Evolutionary conservation across 1,284 basidiomycete genomes (phyloP), one percentile per base, ranked within the genome.

Genomic region (Moesziomyces parantarcticus): DNA sequence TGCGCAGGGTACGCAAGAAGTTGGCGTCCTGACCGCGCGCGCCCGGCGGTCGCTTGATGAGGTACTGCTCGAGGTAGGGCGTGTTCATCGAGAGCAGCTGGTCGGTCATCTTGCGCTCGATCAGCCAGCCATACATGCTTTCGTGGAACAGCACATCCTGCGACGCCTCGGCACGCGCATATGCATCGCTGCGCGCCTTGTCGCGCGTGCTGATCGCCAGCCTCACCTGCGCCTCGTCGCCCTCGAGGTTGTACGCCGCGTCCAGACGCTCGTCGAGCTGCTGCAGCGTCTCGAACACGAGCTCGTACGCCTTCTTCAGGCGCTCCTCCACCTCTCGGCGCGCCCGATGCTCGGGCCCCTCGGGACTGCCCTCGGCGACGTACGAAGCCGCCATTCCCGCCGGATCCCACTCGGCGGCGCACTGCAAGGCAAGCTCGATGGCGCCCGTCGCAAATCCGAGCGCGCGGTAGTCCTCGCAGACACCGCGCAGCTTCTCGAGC

Each of bases 71-170:
- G 49, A 99, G 87, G 84, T 90, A 94, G 13, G 89, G 87, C 4
- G 92, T 93, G 46, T 90, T 68, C 43, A 77, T 67, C 34, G 66
- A 52, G 26, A 99, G 87, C 22, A 99, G 86, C 83, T 95, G 91
- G 81, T 97, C 93, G 18, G 92, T 91, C 73, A 93, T 87, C 10
- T 90, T 89, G 41, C 89, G 88, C 26, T 86, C 85, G 47, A 97
- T 91, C 53, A 96, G 86, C 95, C 95, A 98, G 78, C 96, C 93
- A 83, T 99, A 99, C 66, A 99, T 84, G 47, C 90, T 91, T 41
- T 91, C 94, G 85, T 99, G 95, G 87, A 98, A 97, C 84, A 97
- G 89, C 77, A 93, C 90, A 83, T 99, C 96, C 51, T 91, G 88
- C 65, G 91, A 91, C 1, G 89, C 87, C 66, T 97, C 91, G 0